Conservation (phyloP, 257 asterid species). For the Przewalskia tangutica region DNA sequence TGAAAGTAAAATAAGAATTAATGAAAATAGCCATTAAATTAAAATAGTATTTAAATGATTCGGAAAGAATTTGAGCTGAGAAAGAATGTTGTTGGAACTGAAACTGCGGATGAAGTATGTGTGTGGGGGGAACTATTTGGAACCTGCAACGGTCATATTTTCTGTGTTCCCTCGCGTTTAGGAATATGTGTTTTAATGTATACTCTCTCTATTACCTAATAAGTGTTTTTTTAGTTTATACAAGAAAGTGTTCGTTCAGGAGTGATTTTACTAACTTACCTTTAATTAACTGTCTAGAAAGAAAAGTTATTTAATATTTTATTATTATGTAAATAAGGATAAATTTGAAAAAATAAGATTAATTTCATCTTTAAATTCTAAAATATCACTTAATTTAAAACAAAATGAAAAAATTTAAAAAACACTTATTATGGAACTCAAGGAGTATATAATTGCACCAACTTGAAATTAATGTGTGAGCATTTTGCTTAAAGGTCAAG, state of each 20-base stretch:
- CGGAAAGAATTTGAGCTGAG: not conserved
- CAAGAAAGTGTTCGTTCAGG: no score
- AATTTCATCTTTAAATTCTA: no score
- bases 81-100: not conserved
- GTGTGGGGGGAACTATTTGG: not conserved
- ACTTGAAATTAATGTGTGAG: not conserved
- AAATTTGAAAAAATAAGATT: no score
- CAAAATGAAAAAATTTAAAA: no score
- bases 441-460: not conserved
- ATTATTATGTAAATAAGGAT: no score
- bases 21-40: conserved; percentile 18
- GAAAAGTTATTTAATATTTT: no score
- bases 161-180: conserved; percentile 16
- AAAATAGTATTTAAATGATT: not conserved
- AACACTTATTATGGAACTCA: no score
- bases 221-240: no score
- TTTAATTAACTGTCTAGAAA: no score
- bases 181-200: not conserved
- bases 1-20: not conserved
- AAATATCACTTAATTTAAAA: no score
- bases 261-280: no score
- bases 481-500: conserved; percentile 8
- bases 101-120: not conserved
- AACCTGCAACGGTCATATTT: conserved; percentile 64
- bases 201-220: no score